Base-by-base conservation (phyloP, 768 basidiomycete species). In the Termitomyces sp. region DNA sequence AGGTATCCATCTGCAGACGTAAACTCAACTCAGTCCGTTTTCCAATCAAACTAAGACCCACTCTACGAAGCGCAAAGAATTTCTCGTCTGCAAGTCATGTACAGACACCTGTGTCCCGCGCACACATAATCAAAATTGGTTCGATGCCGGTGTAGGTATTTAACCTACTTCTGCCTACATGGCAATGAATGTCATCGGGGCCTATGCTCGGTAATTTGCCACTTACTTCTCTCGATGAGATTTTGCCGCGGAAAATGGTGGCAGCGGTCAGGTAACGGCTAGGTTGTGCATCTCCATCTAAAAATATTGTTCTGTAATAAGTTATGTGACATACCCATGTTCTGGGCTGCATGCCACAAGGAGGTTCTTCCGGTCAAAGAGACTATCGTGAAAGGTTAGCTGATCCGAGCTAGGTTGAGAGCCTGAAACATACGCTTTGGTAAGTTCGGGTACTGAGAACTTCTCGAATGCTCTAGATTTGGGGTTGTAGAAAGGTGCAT, bases 301-400 rank as follows among this genome's bases (percentile, higher is more conserved):
- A 48, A 13, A 25, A 36, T 35, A 10, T 27, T 38, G 25, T 16
- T 27, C n/a, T n/a, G 15, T 18, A 12, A 38, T 25, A 7, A 5
- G 12, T 18, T 23, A 22, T 5, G 5, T 12, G 42, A 65, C 81
- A 49, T 67, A 85, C 88, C 91, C 88, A 66, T 82, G 80, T 43
- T 83, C 78, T 22, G 94, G 89, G 68, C 94, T 87, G 58, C 85
- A 88, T 15, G 90, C 94, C 9, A 91, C 91, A 23, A 96, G 79
- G 5, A 91, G 68, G 69, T 89, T 93, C 64, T 78, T 80, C 56
- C 85, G 84, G 60, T 94, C 88, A 63, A 96, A 94, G 20, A 94
- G 65, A 13, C 90, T 91, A n/a, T 39, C 29, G 33, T 15, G 18
- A 44, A 35, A 42, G 23, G 13, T 35, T 35, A 56, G 25, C 58